These are phyloP conservation scores for Carex littledalei DNA, from an alignment of 176 grass and related monocot species.

Conservation along the genomic window DNA sequence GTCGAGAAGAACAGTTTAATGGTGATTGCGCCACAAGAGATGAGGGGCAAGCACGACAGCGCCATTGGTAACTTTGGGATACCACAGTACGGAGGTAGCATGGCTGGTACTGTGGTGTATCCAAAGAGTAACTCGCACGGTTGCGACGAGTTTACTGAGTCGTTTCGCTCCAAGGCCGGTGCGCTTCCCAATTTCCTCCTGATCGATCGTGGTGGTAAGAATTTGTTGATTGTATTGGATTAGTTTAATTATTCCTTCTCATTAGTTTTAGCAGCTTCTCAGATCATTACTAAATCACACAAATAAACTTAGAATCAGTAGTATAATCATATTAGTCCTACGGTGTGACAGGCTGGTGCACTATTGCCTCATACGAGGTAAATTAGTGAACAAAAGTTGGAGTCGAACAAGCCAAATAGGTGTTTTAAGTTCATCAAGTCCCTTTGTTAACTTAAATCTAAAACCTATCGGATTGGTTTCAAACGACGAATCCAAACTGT, in stretches of 20 bases:
- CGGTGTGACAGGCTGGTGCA: background rate
- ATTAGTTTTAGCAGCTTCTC: background rate
- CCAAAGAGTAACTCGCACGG: slow-evolving; percentile 60
- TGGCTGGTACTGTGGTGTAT: slow-evolving; percentile 81
- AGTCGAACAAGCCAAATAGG: too few species aligned
- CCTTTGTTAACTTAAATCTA: too few species aligned
- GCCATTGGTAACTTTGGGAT: slow-evolving; percentile 97
- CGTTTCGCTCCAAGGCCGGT: slow-evolving; percentile 67
- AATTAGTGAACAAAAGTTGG: background rate
- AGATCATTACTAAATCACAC: background rate
- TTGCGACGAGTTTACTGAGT: slow-evolving; percentile 51
- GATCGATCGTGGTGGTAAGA: slow-evolving; percentile 82
- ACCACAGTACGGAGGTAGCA: slow-evolving; percentile 94
- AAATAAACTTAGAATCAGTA: background rate
- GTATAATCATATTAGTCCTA: background rate
- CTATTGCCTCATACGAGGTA: background rate
- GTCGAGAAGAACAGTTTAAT: slow-evolving; percentile 99
- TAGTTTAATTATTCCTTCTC: background rate
- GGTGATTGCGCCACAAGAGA: slow-evolving; percentile 58
- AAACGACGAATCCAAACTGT: too few species aligned
- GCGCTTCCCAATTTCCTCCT: slow-evolving; percentile 87
- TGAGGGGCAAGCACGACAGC: slow-evolving; percentile 73
- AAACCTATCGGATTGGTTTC: too few species aligned
- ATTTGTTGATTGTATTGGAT: background rate
- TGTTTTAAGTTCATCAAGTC: too few species aligned